These are phyloP conservation scores for Coprinellus micaceus DNA, from an alignment of 768 basidiomycete genomes.

Conservation along the genomic window DNA sequence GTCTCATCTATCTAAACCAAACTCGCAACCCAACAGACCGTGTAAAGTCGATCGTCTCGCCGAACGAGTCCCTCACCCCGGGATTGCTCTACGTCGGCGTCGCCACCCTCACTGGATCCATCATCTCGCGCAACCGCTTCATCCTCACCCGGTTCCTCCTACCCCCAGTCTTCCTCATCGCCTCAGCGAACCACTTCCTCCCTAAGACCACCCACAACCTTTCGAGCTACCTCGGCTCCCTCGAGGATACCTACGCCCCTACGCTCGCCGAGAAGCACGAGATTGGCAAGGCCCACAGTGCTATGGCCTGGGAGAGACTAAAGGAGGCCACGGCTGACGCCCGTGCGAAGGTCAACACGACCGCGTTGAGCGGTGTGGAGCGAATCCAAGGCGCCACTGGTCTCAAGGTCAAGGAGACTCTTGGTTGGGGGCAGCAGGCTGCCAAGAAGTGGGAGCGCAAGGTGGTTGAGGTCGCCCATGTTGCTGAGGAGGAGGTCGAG, in stretches of 20 bases:
- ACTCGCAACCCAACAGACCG: constrained; percentile 46
- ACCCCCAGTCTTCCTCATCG: constrained; percentile 69
- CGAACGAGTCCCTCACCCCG: constrained; percentile 80
- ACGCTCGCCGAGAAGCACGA: constrained; percentile 63
- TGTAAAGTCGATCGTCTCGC: constrained; percentile 76
- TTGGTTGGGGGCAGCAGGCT: constrained; percentile 40
- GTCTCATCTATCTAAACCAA: not conserved
- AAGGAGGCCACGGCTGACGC: constrained; percentile 50
- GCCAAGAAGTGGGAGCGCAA: constrained; percentile 17
- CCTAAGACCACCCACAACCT: constrained; percentile 78
- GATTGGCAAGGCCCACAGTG: constrained; percentile 55
- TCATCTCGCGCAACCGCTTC: constrained; percentile 75
- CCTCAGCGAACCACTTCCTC: constrained; percentile 79
- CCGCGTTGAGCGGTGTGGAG: constrained; percentile 46
- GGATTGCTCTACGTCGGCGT: constrained; percentile 90
- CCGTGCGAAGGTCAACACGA: constrained; percentile 38
- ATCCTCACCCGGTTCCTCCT: constrained; percentile 67
- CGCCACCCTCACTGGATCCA: constrained; percentile 82
- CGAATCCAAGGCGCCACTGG: constrained; percentile 69
- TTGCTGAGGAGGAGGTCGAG: not conserved
- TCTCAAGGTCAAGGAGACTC: constrained; percentile 60
- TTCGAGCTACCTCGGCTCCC: constrained; percentile 53
- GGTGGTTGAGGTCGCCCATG: not conserved
- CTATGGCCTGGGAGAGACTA: constrained; percentile 55
- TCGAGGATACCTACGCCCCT: constrained; percentile 75